Percentiles rank a stretch among this genome's conserved stretches.
phyloP scores from a whole-genome alignment of 2,329 filamentous ascomycete genomes.

The Endocalyx cinctus region DNA sequence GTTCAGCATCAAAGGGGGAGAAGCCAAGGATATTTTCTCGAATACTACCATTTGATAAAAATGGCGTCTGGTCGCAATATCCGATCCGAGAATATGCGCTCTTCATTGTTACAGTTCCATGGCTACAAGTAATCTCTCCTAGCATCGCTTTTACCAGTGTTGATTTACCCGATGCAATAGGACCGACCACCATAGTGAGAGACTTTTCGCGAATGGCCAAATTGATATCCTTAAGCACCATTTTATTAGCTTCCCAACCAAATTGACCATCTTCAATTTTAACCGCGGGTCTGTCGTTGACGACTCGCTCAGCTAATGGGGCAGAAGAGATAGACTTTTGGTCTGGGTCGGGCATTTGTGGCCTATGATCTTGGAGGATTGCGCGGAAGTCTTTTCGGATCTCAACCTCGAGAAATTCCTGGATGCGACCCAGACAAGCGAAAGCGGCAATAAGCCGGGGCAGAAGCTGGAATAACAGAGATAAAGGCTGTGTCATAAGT shows the following conservation, averaged over 20 bases:
- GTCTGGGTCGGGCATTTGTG: background rate
- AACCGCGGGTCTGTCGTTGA: slow-evolving; percentile 6
- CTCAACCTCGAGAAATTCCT: slow-evolving; percentile 28
- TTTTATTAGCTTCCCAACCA: slow-evolving; percentile 28
- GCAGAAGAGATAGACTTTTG: background rate
- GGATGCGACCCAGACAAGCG: slow-evolving; percentile 37
- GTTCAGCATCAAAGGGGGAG: slow-evolving; percentile 15
- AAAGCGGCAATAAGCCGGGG: slow-evolving; percentile 32
- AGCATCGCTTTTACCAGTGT: slow-evolving; percentile 37
- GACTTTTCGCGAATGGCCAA: slow-evolving; percentile 25
- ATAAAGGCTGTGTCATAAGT: slow-evolving; percentile 33
- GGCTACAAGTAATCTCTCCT: slow-evolving; percentile 28
- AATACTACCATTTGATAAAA: slow-evolving; percentile 30
- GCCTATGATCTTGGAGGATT: slow-evolving; percentile 4
- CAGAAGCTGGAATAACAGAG: slow-evolving; percentile 33
- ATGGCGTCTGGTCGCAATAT: slow-evolving; percentile 34
- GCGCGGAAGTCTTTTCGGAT: slow-evolving; percentile 22
- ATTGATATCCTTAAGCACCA: slow-evolving; percentile 26
- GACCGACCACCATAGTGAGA: slow-evolving; percentile 37
- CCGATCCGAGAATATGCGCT: slow-evolving; percentile 22
- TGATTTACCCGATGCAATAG: slow-evolving; percentile 41
- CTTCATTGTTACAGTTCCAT: slow-evolving; percentile 20
- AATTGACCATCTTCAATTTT: slow-evolving; percentile 24
- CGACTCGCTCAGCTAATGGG: too few species aligned
- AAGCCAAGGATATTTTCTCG: slow-evolving; percentile 25